Evolutionary conservation across 2,329 filamentous ascomycete species (phyloP), one percentile per base, ranked within the genome.

Genomic region (Trichoderma pleuroti): DNA sequence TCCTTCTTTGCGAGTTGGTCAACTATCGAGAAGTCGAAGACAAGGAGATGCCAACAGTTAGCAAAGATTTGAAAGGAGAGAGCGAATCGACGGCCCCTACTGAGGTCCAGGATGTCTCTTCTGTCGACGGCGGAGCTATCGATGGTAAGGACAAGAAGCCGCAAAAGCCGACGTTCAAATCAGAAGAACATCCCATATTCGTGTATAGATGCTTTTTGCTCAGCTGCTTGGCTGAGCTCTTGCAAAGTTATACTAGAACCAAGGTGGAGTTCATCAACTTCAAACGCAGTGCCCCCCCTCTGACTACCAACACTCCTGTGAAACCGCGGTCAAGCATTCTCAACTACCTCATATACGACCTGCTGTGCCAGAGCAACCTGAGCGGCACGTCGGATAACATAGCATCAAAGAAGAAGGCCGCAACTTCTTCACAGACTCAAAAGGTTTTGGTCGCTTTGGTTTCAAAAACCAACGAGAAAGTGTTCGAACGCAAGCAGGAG

Each of bases 211-310:
- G 95, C 82, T 98, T 98, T 83, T 84, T 99, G 65, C 87, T 99
- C 36, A 94, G 96, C 78, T 97, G 94, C 77, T 84, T 99, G 49
- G 91, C 93, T 0, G 96, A 99, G 80, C 87, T 99, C 16, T 85
- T 99, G 16, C 90, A 92, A 70, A 97, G 92, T 77, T 99, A 98
- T 82, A 97, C 94, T 75, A 90, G 94, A 68, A 93, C 94, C 10
- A 99, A 99, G 85, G 89, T 99, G 56, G 97, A 99, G 79, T 98
- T 99, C 79, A 98, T 99, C 84, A 98, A 98, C 80, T 99, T 98
- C 83, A 98, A 97, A 74, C 91, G 95, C 72, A 97, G 94, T 77
- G 91, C 93, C 8, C 92, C 94, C 68, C 93, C 95, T 60, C 87
- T 93, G 57, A 91, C 93, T 75, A 91, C 91, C 12, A 90, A 90